A percentile compares a stretch with the other conserved stretches of the same genome.
These are phyloP conservation scores for Monoraphidium neglectum DNA, from an alignment of 139 green algal genomes.

Conservation along the genomic window DNA sequence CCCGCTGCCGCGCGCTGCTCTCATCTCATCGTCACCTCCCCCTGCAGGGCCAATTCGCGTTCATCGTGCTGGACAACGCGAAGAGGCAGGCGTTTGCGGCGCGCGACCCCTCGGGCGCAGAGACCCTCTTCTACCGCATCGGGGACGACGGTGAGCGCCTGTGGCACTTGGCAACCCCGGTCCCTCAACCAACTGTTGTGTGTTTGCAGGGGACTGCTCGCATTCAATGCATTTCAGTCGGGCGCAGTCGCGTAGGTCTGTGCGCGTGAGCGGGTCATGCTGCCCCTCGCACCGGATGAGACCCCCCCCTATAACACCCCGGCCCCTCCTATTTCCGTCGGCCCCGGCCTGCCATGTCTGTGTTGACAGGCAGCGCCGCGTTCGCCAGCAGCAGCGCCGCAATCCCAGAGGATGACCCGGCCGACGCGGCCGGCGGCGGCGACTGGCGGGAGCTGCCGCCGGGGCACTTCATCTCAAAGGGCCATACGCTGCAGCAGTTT, in stretches of 20 bases:
- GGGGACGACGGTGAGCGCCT: background rate
- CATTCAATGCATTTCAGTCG: background rate
- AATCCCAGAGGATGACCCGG: constrained; percentile 22
- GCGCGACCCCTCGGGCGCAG: constrained; percentile 45
- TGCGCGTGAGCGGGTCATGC: background rate
- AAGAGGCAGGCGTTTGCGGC: constrained; percentile 68
- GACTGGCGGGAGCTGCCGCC: constrained; percentile 68
- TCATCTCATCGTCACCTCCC: background rate
- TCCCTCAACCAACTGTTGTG: background rate
- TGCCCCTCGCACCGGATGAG: too few relatives aligned
- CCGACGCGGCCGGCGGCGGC: too few relatives aligned
- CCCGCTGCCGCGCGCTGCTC: background rate
- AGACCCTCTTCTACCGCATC: constrained; percentile 62
- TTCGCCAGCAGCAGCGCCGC: constrained; percentile 45
- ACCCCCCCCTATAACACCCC: too few relatives aligned
- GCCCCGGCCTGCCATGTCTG: background rate
- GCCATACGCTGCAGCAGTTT: constrained; percentile 72
- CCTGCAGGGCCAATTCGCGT: constrained; percentile 72
- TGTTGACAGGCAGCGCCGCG: constrained; percentile 39
- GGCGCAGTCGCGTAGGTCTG: background rate
- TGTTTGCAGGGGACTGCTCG: background rate
- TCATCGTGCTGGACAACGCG: constrained; percentile 68
- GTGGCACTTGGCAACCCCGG: background rate
- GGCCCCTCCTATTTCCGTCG: background rate
- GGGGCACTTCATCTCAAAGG: constrained; percentile 66